Evolutionary conservation across 2,329 filamentous ascomycete species (phyloP), one percentile per base, ranked within the genome.

Genomic region (Albifimbria verrucaria): DNA sequence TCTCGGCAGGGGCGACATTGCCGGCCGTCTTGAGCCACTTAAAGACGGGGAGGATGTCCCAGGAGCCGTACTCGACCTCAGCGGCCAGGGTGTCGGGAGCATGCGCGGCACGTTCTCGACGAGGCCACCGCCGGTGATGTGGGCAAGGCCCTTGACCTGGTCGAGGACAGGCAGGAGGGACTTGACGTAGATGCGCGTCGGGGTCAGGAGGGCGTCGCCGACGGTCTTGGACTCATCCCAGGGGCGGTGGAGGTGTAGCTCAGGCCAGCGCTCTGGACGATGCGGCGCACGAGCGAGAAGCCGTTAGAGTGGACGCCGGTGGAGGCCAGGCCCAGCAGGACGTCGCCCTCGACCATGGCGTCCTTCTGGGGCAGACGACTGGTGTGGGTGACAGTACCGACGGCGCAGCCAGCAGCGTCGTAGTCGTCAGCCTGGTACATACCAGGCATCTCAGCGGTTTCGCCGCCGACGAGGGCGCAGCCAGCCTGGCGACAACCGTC

Each of bases 391-490:
- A 97, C 89, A 42, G 92, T 90, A 52, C 94, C 94, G 45, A 96
- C 87, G 18, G 93, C 93, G 39, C 89, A 89, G 57, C 94, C 94
- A 21, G 91, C 92, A 7, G 92, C 92, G 64, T 99, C 94, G 70
- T 97, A 99, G 66, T 95, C 90, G 48, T 91, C 89, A 50, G 83
- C 85, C 58, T 87, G 80, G 75, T 96, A 97, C 78, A 97, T 90
- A 51, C 92, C 92, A 0, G 93, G 93, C 94, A 99, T 97, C 74
- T 99, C 94, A 7, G 94, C 94, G 1, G 94, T 99, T 74, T 99
- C 94, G 44, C 94, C 94, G 39, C 94, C 94, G n/a, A 97, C 89
- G 3, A 99, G 81, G 17, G 92, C 92, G 66, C 93, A 96, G 44
- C 88, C 88, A 1, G 93, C 85, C 65, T 92, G 83, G 55, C 85